Percentiles rank a stretch among this genome's conserved stretches.
phyloP scores from a whole-genome alignment of 2,329 filamentous ascomycete genomes.

The Orbilia quercus region DNA sequence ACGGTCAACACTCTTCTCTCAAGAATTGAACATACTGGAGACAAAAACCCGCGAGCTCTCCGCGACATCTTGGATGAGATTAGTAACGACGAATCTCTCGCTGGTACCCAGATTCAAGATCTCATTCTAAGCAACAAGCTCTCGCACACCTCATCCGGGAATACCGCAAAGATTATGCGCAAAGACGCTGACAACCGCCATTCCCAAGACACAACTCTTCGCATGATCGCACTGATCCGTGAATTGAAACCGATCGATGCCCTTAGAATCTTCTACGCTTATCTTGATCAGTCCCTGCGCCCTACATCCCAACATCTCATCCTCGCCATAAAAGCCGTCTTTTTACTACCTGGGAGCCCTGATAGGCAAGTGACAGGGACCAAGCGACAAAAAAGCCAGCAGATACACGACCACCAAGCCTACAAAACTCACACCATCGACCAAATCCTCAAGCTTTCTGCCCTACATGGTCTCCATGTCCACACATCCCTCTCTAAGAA shows the following conservation, averaged over 20 bases:
- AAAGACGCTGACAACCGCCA: conserved; percentile 32
- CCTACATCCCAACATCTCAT: conserved; percentile 40
- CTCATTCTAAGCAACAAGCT: conserved; percentile 49
- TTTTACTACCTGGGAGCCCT: conserved; percentile 22
- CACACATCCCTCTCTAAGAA: conserved; percentile 23
- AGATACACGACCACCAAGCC: conserved; percentile 21
- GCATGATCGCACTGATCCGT: conserved; percentile 48
- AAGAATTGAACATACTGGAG: conserved; percentile 53
- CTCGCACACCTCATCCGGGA: conserved; percentile 35
- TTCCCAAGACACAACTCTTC: conserved; percentile 17
- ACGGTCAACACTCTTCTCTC: conserved; percentile 58
- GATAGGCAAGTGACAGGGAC: not conserved
- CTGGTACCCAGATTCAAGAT: conserved; percentile 53
- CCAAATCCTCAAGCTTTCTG: conserved; percentile 39
- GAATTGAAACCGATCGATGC: conserved; percentile 44
- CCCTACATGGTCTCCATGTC: conserved; percentile 28
- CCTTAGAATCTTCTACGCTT: conserved; percentile 29
- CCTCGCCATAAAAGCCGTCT: conserved; percentile 40
- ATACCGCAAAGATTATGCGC: conserved; percentile 24
- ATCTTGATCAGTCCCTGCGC: conserved; percentile 38
- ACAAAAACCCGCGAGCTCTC: conserved; percentile 30
- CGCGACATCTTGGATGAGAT: conserved; percentile 55
- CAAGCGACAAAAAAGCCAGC: not conserved
- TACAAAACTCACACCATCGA: conserved; percentile 34
- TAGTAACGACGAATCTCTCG: conserved; percentile 31